Evolutionary conservation across 2,329 filamentous ascomycete species (phyloP).

Genomic region (Cercospora beticola): DNA sequence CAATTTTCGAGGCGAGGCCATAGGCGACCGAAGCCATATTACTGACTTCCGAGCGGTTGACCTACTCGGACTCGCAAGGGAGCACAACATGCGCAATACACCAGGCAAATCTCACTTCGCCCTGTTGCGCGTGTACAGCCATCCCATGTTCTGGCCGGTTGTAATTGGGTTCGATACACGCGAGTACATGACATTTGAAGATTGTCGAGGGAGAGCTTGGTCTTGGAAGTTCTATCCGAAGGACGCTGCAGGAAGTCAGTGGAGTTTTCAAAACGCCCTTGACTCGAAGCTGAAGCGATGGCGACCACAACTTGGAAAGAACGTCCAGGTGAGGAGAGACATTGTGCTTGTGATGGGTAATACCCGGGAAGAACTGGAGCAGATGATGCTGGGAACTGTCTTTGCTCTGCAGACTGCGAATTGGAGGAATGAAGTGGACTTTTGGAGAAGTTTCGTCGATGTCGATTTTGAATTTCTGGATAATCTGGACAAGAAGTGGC

Average conservation of each 20-base stretch:
- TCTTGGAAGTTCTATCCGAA: slow-evolving; percentile 50
- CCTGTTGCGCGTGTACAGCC: slow-evolving; percentile 49
- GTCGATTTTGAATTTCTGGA: slow-evolving; percentile 49
- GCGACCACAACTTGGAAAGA: slow-evolving; percentile 39
- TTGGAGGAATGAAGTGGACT: slow-evolving; percentile 53
- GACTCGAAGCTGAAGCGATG: slow-evolving; percentile 34
- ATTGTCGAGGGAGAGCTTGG: slow-evolving; percentile 48
- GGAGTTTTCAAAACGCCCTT: slow-evolving; percentile 46
- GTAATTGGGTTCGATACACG: slow-evolving; percentile 28
- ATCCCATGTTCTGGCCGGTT: slow-evolving; percentile 52
- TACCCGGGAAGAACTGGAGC: slow-evolving; percentile 44
- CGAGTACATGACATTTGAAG: slow-evolving; percentile 39
- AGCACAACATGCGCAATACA: slow-evolving; percentile 31
- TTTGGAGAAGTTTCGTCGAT: slow-evolving; percentile 54
- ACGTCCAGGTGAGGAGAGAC: slow-evolving; percentile 41
- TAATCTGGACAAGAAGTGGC: slow-evolving; percentile 43
- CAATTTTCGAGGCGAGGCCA: not conserved
- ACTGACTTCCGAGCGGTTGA: slow-evolving; percentile 38
- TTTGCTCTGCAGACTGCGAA: slow-evolving; percentile 52
- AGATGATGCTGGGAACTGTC: slow-evolving; percentile 42
- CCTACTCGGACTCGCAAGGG: slow-evolving; percentile 37
- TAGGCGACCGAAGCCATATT: slow-evolving; percentile 32
- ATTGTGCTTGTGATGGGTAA: slow-evolving; percentile 50
- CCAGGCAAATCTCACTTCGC: slow-evolving; percentile 39
- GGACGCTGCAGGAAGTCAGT: slow-evolving; percentile 50